Conservation (phyloP, 805 yeast genomes). For the Kodamaea hsintzibuensis region DNA sequence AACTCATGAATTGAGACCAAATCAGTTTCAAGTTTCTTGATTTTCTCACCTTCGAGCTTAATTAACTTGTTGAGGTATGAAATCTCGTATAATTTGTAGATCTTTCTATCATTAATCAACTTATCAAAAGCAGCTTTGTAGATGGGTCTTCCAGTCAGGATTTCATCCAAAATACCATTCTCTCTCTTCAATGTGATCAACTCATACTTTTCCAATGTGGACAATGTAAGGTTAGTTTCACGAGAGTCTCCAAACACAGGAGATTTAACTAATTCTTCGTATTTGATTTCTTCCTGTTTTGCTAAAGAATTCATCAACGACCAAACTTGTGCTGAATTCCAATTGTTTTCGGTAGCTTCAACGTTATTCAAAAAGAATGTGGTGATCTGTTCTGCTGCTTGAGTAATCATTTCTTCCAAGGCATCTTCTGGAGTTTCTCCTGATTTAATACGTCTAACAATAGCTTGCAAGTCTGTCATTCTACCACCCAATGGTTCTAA, state of each 20-base stretch:
- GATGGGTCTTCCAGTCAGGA: slow-evolving; percentile 82
- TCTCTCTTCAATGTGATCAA: slow-evolving; percentile 70
- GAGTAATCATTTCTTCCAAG: slow-evolving; percentile 72
- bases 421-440: slow-evolving; percentile 87
- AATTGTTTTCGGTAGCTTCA: slow-evolving; percentile 41
- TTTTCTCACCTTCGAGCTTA: slow-evolving; percentile 59
- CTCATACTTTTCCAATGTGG: slow-evolving; percentile 77
- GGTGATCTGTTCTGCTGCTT: slow-evolving; percentile 84
- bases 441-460: slow-evolving; percentile 79
- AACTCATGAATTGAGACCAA: slow-evolving; percentile 56
- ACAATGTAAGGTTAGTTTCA: slow-evolving; percentile 46
- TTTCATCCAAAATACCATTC: slow-evolving; percentile 67
- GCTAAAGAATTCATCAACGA: slow-evolving; percentile 67
- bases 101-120: slow-evolving; percentile 56
- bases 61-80: slow-evolving; percentile 57
- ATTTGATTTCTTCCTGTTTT: slow-evolving; percentile 44
- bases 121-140: slow-evolving; percentile 75
- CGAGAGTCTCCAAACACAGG: slow-evolving; percentile 62
- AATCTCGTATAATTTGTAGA: slow-evolving; percentile 64
- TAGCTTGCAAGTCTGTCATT: slow-evolving; percentile 89
- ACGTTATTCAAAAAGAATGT: slow-evolving; percentile 61
- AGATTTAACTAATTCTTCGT: slow-evolving; percentile 51
- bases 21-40: slow-evolving; percentile 70
- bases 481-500: slow-evolving; percentile 89
- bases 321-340: slow-evolving; percentile 89